A percentile compares a stretch with the other conserved stretches of the same genome.
Evolutionary conservation across 768 basidiomycete genomes (phyloP).

Genomic region (Termitomyces sp.): DNA sequence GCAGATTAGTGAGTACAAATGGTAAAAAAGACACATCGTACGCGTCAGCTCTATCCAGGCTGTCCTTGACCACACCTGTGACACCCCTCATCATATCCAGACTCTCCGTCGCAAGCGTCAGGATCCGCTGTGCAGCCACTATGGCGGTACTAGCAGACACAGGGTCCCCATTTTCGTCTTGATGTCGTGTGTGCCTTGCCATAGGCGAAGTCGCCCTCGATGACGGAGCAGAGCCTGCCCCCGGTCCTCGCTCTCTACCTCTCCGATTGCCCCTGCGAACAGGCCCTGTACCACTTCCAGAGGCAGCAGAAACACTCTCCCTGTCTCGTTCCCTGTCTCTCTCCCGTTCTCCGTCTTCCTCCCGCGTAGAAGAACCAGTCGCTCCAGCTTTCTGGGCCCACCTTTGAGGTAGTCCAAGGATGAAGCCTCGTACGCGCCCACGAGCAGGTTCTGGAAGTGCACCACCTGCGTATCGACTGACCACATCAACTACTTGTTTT

Average conservation of each 20-base stretch:
- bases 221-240: conserved; percentile 21
- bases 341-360: conserved; percentile 16
- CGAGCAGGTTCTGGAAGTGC: conserved; percentile 85
- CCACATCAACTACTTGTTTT: conserved; percentile 83
- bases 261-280: conserved; percentile 26
- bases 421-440: conserved; percentile 65
- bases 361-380: conserved; percentile 1
- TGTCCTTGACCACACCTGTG: conserved; percentile 83
- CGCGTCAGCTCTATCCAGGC: conserved; percentile 83
- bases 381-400: conserved; percentile 53
- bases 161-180: conserved; percentile 8
- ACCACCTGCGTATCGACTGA: conserved; percentile 79
- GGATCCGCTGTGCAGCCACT: conserved; percentile 72
- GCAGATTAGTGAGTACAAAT: not conserved
- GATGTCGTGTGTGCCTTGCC: conserved; percentile 15
- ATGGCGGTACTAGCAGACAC: conserved; percentile 52
- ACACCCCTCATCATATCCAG: conserved; percentile 90
- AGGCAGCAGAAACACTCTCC: conserved; percentile 30
- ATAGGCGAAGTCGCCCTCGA: conserved; percentile 23
- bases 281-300: conserved; percentile 23
- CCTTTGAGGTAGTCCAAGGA: conserved; percentile 74
- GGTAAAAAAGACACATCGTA: conserved; percentile 28
- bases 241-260: conserved; percentile 35
- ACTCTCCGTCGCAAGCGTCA: conserved; percentile 86
- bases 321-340: conserved; percentile 14